Evolutionary conservation across 1,139 yeast species (phyloP), one percentile per base, ranked within the genome.

Genomic region (Geotrichum cucujoidarum): DNA sequence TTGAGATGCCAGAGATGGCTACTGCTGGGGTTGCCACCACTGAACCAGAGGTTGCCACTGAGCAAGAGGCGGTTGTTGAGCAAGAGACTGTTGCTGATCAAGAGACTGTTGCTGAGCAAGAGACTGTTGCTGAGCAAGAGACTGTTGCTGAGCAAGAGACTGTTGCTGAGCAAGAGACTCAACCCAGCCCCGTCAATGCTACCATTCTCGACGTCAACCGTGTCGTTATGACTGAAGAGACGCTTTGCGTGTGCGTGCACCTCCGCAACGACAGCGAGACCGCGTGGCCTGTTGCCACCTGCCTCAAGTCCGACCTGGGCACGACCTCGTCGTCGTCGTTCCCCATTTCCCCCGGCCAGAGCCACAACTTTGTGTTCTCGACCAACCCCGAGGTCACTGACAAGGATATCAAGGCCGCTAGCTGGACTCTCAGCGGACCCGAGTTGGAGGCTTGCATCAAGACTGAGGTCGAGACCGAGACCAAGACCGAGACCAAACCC

Each of bases 391-490:
- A 29, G 3, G 24, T 16, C 14, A 16, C 30, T 33, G 10, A 32
- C 27, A 29, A 40, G 13, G 37, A 31, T 13, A 17, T 40, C 14
- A 16, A 16, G 14, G 38, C 30, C 18, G 38, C 18, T 7, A 42
- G 45, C 16, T 53, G 56, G 56, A 14, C 38, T 16, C 32, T 50
- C 30, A 14, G 33, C 30, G 45, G 53, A 5, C 50, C 51, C 3
- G 43, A 48, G 17, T 54, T 53, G 7, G 27, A 35, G 13, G 29
- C 16, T 21, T 48, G 49, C 39, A 43, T 44, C 11, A 45, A 42
- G 11, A 39, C 39, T 20, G 48, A 48, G 39, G 45, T 44, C 11
- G 47, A 42, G 11, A 39, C 39, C 17, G 47, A 43, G 21, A 41
- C 36, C 14, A 29, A 44, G 21, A 35, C 21, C 2, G 30, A 38